Evolutionary conservation across 2,329 filamentous ascomycete species (phyloP).

Genomic region (Exophiala aquamarina): DNA sequence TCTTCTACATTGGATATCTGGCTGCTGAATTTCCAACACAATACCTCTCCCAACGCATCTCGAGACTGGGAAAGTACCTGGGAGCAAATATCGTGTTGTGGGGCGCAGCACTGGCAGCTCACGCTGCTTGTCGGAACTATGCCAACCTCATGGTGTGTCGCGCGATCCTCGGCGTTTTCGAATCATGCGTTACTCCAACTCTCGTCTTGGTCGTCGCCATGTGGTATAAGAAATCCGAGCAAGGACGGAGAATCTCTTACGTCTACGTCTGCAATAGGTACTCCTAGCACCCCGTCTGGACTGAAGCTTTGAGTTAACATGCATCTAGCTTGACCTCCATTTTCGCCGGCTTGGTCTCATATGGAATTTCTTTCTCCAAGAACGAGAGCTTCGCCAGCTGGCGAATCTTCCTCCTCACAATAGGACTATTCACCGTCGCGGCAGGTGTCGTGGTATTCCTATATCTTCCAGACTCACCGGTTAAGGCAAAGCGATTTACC

Average conservation of each 20-base stretch:
- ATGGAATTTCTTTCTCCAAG: conserved; percentile 30
- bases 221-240: conserved; percentile 50
- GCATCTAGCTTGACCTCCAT: conserved; percentile 42
- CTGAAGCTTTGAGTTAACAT: conserved; percentile 34
- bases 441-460: conserved; percentile 40
- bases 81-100: conserved; percentile 32
- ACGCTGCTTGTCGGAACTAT: conserved; percentile 44
- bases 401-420: conserved; percentile 45
- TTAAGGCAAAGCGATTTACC: conserved; percentile 38
- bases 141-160: conserved; percentile 44
- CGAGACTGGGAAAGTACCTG: conserved; percentile 25
- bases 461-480: conserved; percentile 44
- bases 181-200: conserved; percentile 51
- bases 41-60: conserved; percentile 33
- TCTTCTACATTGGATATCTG: conserved; percentile 56
- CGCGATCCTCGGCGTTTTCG: conserved; percentile 49
- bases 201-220: conserved; percentile 54
- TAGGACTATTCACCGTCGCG: conserved; percentile 44
- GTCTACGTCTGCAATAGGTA: conserved; percentile 29
- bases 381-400: conserved; percentile 26
- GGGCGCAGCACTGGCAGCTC: conserved; percentile 47
- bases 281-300: background rate
- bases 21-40: conserved; percentile 46
- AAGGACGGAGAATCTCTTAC: conserved; percentile 30
- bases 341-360: conserved; percentile 44